Base-by-base conservation (phyloP, 208 protist genomes). In the Spongospora subterranea region DNA sequence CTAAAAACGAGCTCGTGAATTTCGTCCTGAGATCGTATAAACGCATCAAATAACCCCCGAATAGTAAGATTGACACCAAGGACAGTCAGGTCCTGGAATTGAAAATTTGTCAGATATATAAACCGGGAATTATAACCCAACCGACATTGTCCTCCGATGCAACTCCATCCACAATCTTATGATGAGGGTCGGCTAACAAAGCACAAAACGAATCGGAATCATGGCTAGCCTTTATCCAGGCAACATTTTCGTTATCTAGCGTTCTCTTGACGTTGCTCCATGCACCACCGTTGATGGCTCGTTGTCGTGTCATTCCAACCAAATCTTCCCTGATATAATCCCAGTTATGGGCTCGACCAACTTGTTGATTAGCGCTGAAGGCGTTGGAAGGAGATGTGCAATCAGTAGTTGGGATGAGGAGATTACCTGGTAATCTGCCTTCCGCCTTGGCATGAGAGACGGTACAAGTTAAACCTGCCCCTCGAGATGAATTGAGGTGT, bases 161-260 rank as follows among this genome's bases (percentile, higher is more conserved):
- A 6, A 82, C 71, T 13, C 11, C n/a, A n/a, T 82, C 71, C 17
- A 82, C 71, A n/a, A 82, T 6, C 71, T 35, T 6, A 20, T 39
- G 71, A 6, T 6, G 13, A 24, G 6, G 13, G 50, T 60, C 13
- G 71, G 71, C 71, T 13, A 82, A n/a, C n/a, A 82, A 17, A 13
- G 71, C 71, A 13, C n/a, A 43, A 13, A 82, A 35, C 35, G 71
- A 82, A 82, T 82, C 71, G 71, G 71, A 6, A 82, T 82, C 71
- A 13, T 35, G 40, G 6, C 11, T 82, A n/a, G 40, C 71, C 35
- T 6, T 35, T 6, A 82, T 82, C 71, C 71, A 82, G 35, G 71
- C 71, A 6, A 82, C 71, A 43, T 82, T 6, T 43, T 82, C 71
- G n/a, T 82, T 6, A 43, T 82, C 71, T 6, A 82, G 71, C 17